Conservation (phyloP, 768 basidiomycete species). For the Leccinellum albellum region DNA sequence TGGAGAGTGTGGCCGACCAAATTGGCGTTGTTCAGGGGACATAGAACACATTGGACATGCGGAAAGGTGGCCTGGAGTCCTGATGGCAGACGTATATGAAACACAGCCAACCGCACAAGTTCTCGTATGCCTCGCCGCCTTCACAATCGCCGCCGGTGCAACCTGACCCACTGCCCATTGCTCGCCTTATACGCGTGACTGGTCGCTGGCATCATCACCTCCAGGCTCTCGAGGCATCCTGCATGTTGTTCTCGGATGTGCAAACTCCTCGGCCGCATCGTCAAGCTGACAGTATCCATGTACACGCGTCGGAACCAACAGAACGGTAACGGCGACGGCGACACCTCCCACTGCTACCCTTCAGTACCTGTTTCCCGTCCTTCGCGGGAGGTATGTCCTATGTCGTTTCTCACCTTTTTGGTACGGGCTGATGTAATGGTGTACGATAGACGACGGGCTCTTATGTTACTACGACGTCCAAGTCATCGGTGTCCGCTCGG, state of each 20-base stretch:
- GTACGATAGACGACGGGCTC: slow-evolving; percentile 2
- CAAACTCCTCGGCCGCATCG: slow-evolving; percentile 7
- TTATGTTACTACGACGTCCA: not conserved
- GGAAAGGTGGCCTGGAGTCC: too few species aligned
- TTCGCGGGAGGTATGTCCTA: slow-evolving; percentile 11
- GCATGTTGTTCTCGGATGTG: slow-evolving; percentile 13
- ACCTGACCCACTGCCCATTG: slow-evolving; percentile 8
- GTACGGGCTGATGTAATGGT: not conserved
- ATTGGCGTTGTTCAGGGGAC: too few species aligned
- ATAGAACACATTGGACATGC: too few species aligned
- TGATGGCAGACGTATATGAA: slow-evolving; percentile 8
- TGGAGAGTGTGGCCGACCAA: too few species aligned
- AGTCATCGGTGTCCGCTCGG: not conserved
- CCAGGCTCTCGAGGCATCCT: slow-evolving; percentile 1
- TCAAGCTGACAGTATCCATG: slow-evolving; percentile 10
- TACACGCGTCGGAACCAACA: not conserved
- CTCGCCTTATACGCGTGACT: slow-evolving; percentile 5
- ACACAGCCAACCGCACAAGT: not conserved
- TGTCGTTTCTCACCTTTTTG: not conserved
- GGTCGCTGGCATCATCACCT: not conserved
- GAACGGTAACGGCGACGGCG: not conserved
- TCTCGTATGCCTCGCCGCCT: not conserved
- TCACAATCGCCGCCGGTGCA: not conserved
- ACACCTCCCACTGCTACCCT: not conserved
- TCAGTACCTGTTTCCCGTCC: not conserved